These are phyloP conservation scores for Juncus effusus DNA, from an alignment of 176 grass and related monocot species.

Conservation along the genomic window DNA sequence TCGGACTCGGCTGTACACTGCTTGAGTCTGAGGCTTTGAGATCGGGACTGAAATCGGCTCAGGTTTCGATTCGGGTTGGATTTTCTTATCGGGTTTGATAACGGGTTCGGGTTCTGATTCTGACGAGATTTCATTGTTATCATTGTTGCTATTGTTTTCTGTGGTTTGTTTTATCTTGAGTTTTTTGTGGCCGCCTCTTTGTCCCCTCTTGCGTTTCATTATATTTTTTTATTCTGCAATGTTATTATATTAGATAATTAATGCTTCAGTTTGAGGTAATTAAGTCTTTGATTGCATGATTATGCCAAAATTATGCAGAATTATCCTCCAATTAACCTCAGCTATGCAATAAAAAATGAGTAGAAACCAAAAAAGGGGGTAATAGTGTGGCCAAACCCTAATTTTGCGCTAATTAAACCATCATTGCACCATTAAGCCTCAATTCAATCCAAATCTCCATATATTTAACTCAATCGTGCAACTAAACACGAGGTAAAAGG, in stretches of 20 bases:
- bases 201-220: constrained; percentile 27
- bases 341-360: background rate
- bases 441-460: background rate
- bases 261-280: background rate
- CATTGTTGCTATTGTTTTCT: constrained; percentile 1
- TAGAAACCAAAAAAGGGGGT: background rate
- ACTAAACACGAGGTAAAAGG: background rate
- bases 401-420: too few species aligned
- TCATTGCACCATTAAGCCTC: background rate
- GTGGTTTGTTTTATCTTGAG: constrained; percentile 5
- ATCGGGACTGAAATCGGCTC: background rate
- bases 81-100: constrained; percentile 12
- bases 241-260: background rate
- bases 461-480: too few species aligned
- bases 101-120: constrained; percentile 12
- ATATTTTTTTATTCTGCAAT: background rate
- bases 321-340: background rate
- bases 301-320: constrained; percentile 1
- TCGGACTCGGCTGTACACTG: constrained; percentile 26
- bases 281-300: background rate
- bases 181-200: constrained; percentile 12
- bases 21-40: constrained; percentile 9
- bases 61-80: background rate
- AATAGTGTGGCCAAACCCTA: background rate
- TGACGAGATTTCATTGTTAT: constrained; percentile 6